Evolutionary conservation across 1,284 basidiomycete genomes (phyloP), one percentile per base, ranked within the genome.

Genomic region (Limonomyces culmigenus): DNA sequence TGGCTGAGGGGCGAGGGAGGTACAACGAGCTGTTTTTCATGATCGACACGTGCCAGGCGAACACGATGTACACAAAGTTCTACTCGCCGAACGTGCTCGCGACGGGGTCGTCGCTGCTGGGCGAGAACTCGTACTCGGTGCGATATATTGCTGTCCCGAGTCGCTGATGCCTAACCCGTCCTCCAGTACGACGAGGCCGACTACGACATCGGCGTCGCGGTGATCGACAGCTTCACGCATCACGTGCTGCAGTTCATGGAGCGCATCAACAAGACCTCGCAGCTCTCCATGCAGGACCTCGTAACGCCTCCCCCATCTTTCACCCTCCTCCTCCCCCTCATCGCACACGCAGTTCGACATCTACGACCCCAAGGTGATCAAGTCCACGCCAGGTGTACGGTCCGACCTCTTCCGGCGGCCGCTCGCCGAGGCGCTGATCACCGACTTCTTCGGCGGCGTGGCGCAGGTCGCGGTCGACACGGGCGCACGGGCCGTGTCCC

Each of bases 11-110:
- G 25, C 25, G 8, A 27, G n/a, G n/a, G 45, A 89, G 88, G 39
- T 98, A 97, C 61, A 93, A 97, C 54, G 87, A 93, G 54, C 76
- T 99, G 29, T 72, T 98, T 48, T 96, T 96, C 63, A 95, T 97
- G 84, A 80, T 95, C 44, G 93, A 99, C 52, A 98, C 93, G 0
- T 98, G 95, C 49, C 92, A 98, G 56, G 95, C 93, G 17, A 95
- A 91, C 50, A 89, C 88, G 1, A 81, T 98, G 76, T 95, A 87
- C 51, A 77, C 81, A 32, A 84, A 89, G 48, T 78, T 97, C 47
- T 96, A 97, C 58, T 92, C 87, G 1, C 92, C 93, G 1, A 92
- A 96, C 49, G 81, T 98, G 32, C 70, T 97, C 5, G 91, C 93
- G 0, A 92, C 89, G 0, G 95, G 92, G 0, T 92, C 86, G 0